Percentiles rank a stretch among this genome's conserved stretches.
These are phyloP conservation scores for Neurospora terricola DNA, from an alignment of 495 filamentous ascomycete species.

Conservation along the genomic window DNA sequence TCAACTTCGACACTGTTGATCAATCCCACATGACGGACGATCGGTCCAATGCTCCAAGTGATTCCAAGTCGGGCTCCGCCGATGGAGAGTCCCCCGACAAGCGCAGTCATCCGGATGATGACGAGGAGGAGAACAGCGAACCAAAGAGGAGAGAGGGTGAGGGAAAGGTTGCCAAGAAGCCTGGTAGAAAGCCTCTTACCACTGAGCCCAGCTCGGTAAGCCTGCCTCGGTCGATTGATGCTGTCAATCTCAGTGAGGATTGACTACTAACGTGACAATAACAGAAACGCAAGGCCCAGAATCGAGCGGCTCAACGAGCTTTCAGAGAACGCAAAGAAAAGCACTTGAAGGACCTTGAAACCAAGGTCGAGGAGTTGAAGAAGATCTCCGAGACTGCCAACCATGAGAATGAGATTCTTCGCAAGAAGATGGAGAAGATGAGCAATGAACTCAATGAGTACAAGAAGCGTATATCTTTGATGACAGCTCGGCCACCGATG, in stretches of 20 bases:
- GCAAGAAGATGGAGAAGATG: constrained; percentile 78
- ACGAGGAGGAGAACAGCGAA: constrained; percentile 47
- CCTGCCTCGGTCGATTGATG: constrained; percentile 8
- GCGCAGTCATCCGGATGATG: constrained; percentile 67
- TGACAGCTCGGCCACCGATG: constrained; percentile 25
- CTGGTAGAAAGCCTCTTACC: constrained; percentile 89
- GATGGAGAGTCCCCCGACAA: constrained; percentile 70
- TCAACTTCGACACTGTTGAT: constrained; percentile 61
- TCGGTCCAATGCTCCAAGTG: constrained; percentile 46
- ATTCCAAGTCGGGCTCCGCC: constrained; percentile 41
- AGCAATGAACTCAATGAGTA: constrained; percentile 82
- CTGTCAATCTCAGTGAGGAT: neutral
- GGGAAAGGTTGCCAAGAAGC: constrained; percentile 77
- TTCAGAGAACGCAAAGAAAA: constrained; percentile 98
- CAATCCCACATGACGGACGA: constrained; percentile 66
- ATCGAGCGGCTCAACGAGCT: constrained; percentile 89
- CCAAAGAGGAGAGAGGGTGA: constrained; percentile 75
- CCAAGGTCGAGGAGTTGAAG: constrained; percentile 86
- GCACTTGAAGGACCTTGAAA: constrained; percentile 91
- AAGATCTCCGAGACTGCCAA: constrained; percentile 73
- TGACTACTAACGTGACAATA: constrained; percentile 31
- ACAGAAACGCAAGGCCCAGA: constrained; percentile 98
- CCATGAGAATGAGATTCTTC: constrained; percentile 76
- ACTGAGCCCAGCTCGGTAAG: constrained; percentile 93
- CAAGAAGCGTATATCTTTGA: constrained; percentile 67